These are phyloP conservation scores for Moricandia moricandioides DNA, from an alignment of 345 rosid genomes.

Conservation along the genomic window DNA sequence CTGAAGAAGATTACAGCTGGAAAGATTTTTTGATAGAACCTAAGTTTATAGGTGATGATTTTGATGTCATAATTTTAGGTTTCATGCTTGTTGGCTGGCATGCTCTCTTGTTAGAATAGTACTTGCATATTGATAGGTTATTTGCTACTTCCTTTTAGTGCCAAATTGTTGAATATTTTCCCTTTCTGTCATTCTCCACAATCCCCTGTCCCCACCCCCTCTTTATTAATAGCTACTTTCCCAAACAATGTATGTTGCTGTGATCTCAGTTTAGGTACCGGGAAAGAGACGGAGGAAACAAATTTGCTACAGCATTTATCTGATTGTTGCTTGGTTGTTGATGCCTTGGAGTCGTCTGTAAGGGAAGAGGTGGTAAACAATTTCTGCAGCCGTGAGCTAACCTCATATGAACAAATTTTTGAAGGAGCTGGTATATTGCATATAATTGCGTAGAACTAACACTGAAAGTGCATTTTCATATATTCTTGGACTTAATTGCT, in stretches of 20 bases:
- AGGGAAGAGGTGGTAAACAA: conserved; percentile 97
- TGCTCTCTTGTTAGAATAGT: background rate
- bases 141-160: background rate
- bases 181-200: background rate
- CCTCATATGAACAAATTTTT: conserved; percentile 95
- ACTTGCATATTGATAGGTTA: conserved; percentile 3
- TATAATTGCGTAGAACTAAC: conserved; percentile 18
- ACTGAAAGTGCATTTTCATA: conserved; percentile 6
- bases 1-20: conserved; percentile 5
- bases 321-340: conserved; percentile 96
- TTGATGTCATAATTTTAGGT: conserved; percentile 1
- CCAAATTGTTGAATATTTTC: background rate
- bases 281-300: conserved; percentile 88
- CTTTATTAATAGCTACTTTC: background rate
- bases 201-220: background rate
- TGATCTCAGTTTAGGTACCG: conserved; percentile 91
- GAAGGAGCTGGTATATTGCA: conserved; percentile 92
- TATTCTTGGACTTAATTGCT: conserved; percentile 1
- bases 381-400: conserved; percentile 95
- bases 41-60: background rate
- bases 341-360: conserved; percentile 97
- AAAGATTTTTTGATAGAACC: background rate
- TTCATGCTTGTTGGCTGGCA: conserved; percentile 5
- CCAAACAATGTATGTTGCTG: conserved; percentile 10
- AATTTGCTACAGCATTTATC: conserved; percentile 87